Evolutionary conservation across 352 stramenopile genomes (phyloP).

Genomic region (Globisporangium emineosum): DNA sequence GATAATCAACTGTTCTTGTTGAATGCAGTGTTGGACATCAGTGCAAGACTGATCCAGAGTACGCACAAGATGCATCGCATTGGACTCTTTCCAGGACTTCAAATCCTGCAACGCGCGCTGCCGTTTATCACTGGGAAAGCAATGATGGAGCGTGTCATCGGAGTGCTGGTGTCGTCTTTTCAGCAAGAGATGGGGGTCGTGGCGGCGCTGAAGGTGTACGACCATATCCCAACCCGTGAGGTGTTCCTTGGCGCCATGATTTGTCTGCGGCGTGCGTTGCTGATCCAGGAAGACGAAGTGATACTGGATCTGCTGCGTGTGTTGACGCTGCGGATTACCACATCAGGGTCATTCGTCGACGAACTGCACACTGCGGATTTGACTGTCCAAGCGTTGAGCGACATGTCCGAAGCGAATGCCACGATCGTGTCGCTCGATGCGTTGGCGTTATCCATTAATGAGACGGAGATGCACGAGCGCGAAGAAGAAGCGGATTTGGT

Average conservation of each 20-base stretch:
- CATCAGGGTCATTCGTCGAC: slow-evolving; percentile 69
- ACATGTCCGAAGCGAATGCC: slow-evolving; percentile 53
- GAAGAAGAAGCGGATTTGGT: slow-evolving; percentile 69
- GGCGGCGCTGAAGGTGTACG: slow-evolving; percentile 64
- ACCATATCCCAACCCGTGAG: slow-evolving; percentile 60
- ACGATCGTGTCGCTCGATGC: slow-evolving; percentile 55
- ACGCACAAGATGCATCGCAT: slow-evolving; percentile 76
- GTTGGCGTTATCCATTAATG: slow-evolving; percentile 59
- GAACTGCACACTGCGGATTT: slow-evolving; percentile 52
- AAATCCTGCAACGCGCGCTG: slow-evolving; percentile 61
- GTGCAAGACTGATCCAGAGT: slow-evolving; percentile 64
- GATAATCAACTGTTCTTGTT: slow-evolving; percentile 68
- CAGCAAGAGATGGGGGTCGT: slow-evolving; percentile 74
- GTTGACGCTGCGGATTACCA: slow-evolving; percentile 66
- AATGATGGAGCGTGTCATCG: slow-evolving; percentile 57
- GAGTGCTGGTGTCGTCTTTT: slow-evolving; percentile 59
- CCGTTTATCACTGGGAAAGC: slow-evolving; percentile 31
- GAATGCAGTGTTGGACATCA: slow-evolving; percentile 72
- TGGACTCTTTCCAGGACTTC: slow-evolving; percentile 61
- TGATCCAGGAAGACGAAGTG: slow-evolving; percentile 42
- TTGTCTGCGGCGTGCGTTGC: slow-evolving; percentile 58
- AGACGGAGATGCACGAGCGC: slow-evolving; percentile 66
- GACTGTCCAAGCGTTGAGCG: slow-evolving; percentile 49
- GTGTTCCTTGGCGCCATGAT: slow-evolving; percentile 78
- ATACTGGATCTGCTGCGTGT: slow-evolving; percentile 41